Base-by-base conservation (phyloP, 306 rosid genomes). In the Delonix regia region DNA sequence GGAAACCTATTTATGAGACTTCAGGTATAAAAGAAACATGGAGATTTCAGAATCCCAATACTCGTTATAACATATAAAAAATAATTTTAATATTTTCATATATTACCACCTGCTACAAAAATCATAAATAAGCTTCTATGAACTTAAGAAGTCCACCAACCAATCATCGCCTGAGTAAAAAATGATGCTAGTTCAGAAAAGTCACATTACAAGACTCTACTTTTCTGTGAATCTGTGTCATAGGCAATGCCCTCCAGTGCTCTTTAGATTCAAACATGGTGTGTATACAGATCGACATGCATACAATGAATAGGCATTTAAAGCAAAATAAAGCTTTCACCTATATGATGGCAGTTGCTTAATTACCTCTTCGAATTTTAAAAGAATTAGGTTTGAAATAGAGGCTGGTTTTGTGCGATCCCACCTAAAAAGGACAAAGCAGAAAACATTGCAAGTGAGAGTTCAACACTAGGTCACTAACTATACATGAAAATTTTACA, bases 351-450 rank as follows among this genome's bases (percentile, higher is more conserved):
- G 75, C 14, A 76, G 56, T 60, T 6, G 25, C 44, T 28, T 19
- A 71, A 63, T 80, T 87, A 94, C 99, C 97, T 94, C 99, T 53
- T 82, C 84, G 78, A 94, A 94, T 86, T 92, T 94, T 81, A 94
- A 68, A 25, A 94, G 93, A 82, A 94, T 87, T 60, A 94, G 80
- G 83, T 92, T 94, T 72, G 93, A 85, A 73, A 90, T 81, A 52
- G 90, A 80, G 27, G 99, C 97, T 0, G 97, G 94, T 80, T 94
- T 90, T 69, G 86, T 78, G 55, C 22, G 2, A 79, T 94, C 94
- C 98, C 98, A 94, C 93, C 98, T 94, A 53, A 75, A 78, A 70
- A 38, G 59, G 56, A n/a, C 74, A 74, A 69, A 7, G 55, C 24
- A 28, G 15, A 55, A 57, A 74, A 39, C 33, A 75, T 53, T 38